A percentile compares a stretch with the other conserved stretches of the same genome.
These are phyloP conservation scores for Ilex aquifolium DNA, from an alignment of 257 asterid genomes.

Conservation along the genomic window DNA sequence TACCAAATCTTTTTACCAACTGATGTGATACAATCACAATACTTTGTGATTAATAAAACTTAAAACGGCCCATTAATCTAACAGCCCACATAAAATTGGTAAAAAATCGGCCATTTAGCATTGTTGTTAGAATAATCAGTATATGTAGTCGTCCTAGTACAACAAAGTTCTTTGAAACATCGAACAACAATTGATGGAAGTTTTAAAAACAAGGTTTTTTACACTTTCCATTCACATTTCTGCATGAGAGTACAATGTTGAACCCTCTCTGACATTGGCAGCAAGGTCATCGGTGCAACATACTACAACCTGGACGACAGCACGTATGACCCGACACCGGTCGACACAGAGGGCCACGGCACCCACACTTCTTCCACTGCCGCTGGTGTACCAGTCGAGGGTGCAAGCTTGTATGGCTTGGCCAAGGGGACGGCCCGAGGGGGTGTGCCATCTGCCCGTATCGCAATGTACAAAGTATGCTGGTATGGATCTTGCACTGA, in stretches of 20 bases:
- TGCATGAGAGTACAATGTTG: not conserved
- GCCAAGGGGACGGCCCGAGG: conserved; percentile 67
- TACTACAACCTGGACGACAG: conserved; percentile 28
- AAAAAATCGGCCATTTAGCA: too few species aligned
- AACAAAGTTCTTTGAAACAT: too few species aligned
- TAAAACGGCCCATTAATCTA: too few species aligned
- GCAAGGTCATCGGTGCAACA: conserved; percentile 78
- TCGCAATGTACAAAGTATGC: conserved; percentile 72
- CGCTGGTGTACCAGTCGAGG: conserved; percentile 41
- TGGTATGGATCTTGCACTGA: conserved; percentile 39
- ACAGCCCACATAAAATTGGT: too few species aligned
- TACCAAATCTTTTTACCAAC: too few species aligned
- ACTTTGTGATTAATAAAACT: too few species aligned
- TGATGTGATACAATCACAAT: too few species aligned
- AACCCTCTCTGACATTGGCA: conserved; percentile 17
- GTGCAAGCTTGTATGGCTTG: conserved; percentile 45
- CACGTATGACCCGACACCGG: conserved; percentile 21
- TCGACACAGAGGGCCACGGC: conserved; percentile 61
- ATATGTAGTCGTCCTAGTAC: too few species aligned
- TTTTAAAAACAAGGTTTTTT: too few species aligned
- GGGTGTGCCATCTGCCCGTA: conserved; percentile 62
- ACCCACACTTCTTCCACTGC: conserved; percentile 86
- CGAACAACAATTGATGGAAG: too few species aligned
- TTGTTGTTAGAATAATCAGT: too few species aligned
- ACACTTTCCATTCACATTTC: too few species aligned